A percentile compares a stretch with the other conserved stretches of the same genome.
Evolutionary conservation across 1,139 yeast genomes (phyloP).

Genomic region (Kodamaea arcana): DNA sequence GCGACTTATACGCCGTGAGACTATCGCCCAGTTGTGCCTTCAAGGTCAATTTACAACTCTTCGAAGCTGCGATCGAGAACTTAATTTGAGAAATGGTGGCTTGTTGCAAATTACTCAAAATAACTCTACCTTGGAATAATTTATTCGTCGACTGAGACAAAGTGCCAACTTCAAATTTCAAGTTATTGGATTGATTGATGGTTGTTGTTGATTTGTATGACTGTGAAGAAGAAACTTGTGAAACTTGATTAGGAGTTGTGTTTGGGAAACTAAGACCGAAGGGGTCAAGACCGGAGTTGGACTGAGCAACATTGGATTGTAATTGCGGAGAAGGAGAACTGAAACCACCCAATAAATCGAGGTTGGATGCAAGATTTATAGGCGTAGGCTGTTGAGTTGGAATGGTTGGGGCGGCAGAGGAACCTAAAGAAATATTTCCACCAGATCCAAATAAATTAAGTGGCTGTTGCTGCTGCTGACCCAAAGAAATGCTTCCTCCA

Average conservation of each 20-base stretch:
- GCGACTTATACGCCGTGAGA: conserved; percentile 46
- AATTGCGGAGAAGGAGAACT: conserved; percentile 47
- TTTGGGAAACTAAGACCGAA: conserved; percentile 47
- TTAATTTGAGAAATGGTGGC: conserved; percentile 42
- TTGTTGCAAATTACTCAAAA: conserved; percentile 39
- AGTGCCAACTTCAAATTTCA: conserved; percentile 52
- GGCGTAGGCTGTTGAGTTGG: conserved; percentile 16
- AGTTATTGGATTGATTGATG: conserved; percentile 45
- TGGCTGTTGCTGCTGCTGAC: no score
- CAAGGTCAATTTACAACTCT: conserved; percentile 59
- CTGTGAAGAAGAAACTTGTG: conserved; percentile 14
- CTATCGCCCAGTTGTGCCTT: conserved; percentile 64
- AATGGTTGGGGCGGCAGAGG: conserved; percentile 4
- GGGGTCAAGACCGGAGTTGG: conserved; percentile 38
- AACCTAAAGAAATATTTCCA: conserved; percentile 42
- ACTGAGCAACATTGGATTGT: conserved; percentile 32
- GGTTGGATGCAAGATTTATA: conserved; percentile 10
- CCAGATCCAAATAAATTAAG: conserved; percentile 46
- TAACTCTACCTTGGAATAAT: conserved; percentile 41
- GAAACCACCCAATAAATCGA: conserved; percentile 45
- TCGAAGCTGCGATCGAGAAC: conserved; percentile 82
- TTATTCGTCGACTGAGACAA: conserved; percentile 33
- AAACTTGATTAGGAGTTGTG: conserved; percentile 34
- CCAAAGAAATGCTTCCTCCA: conserved; percentile 44
- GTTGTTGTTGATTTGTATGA: conserved; percentile 2